Evolutionary conservation across 176 grass and related monocot genomes (phyloP), one percentile per base, ranked within the genome.

Genomic region (Ensete glaucum): DNA sequence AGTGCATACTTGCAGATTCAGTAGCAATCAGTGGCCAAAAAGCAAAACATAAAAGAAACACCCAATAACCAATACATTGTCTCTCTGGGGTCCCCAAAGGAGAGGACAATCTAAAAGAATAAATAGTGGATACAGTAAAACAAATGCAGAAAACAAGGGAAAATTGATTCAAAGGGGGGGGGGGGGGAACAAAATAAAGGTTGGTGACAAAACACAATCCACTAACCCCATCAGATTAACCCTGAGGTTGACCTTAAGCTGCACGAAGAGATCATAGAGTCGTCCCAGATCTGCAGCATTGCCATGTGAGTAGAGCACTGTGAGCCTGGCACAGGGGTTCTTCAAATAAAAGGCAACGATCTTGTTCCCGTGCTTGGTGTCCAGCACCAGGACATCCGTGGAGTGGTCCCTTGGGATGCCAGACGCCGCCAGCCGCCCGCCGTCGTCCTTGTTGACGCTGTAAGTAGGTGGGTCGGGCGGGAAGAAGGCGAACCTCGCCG

Each of bases 181-280:
- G 25, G 67, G 8, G 9, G 0, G n/a, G 20, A 50, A 50, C 52
- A 73, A 58, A 69, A 77, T 68, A 66, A 76, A 79, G 57, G 25
- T 17, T 17, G 0, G 25, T 8, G 29, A 21, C 8, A 82, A 76
- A 76, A 81, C 81, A 53, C 62, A 16, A 23, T 50, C 54, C 62
- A 89, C 95, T 94, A 78, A 99, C 96, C 91, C 96, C 70, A 99
- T 89, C 76, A 99, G 83, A 84, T 99, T 99, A 76, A 99, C 81
- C 80, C 89, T 94, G 84, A 99, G 90, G 85, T 99, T 91, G 84
- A 94, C 84, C 82, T 93, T 99, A 84, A 99, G 96, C 91, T 99
- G 90, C 67, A 87, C 86, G 73, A 99, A 99, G 84, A 99, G 96
- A 60, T 99, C 96, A 77, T 99, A 99, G 76, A 99, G 85, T 76